A percentile compares a stretch with the other conserved stretches of the same genome.
These are phyloP conservation scores for Tuber indicum DNA, from an alignment of 495 filamentous ascomycete genomes.

Conservation along the genomic window DNA sequence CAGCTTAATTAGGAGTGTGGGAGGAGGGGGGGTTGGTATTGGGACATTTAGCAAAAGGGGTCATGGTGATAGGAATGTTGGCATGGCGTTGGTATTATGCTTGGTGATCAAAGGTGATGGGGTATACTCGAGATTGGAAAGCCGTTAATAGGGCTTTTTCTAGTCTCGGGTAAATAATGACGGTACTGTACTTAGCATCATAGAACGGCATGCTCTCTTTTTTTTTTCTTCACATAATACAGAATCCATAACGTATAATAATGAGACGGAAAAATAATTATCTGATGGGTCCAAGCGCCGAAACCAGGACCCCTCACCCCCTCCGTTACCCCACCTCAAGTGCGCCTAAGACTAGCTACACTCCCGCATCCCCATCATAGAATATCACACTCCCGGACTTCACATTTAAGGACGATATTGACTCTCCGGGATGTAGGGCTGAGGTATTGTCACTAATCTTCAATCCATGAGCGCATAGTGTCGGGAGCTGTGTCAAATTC, in stretches of 20 bases:
- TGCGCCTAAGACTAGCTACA: not conserved
- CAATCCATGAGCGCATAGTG: not conserved
- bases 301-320: not conserved
- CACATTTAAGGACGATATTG: not conserved
- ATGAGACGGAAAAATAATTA: not conserved
- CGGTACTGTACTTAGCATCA: not conserved
- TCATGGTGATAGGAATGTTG: not conserved
- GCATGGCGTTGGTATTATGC: not conserved
- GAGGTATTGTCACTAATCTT: not conserved
- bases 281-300: not conserved
- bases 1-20: not conserved
- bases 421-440: not conserved
- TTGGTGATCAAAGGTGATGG: not conserved
- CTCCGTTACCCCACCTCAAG: not conserved
- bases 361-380: not conserved
- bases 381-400: not conserved
- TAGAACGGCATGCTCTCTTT: not conserved
- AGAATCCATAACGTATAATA: not conserved
- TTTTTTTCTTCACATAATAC: not conserved
- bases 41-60: not conserved
- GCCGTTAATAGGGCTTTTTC: not conserved
- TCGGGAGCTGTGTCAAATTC: not conserved
- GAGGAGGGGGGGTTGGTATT: not conserved
- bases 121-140: not conserved
- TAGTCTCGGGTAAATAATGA: not conserved